These are phyloP conservation scores for Saccharum hybrid DNA, from an alignment of 202 grass and related monocot genomes.

Conservation along the genomic window DNA sequence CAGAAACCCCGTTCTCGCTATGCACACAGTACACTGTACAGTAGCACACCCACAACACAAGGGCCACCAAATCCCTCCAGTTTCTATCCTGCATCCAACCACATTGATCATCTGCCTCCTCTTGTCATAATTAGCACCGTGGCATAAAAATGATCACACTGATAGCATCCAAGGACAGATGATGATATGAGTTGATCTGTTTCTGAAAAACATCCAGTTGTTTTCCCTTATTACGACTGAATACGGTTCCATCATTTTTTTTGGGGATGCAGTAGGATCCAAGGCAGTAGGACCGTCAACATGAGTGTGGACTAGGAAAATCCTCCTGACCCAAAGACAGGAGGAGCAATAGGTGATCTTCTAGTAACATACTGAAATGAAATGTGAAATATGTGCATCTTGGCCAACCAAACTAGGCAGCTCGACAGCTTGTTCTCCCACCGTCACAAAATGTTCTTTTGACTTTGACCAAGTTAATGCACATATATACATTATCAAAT, in stretches of 20 bases:
- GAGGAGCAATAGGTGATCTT: no score
- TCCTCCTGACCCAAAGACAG: background rate
- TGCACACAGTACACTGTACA: background rate
- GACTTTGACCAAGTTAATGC: no score
- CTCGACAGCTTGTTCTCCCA: no score
- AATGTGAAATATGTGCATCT: no score
- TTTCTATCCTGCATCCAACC: background rate
- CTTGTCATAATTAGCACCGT: background rate
- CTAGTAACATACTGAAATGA: no score
- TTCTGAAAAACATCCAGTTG: background rate
- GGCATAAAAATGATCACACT: constrained; percentile 14
- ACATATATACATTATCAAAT: no score
- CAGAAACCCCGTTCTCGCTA: constrained; percentile 50
- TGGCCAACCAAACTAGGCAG: no score
- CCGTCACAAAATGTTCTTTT: no score
- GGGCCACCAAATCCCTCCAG: no score
- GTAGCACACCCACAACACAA: background rate
- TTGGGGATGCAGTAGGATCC: no score
- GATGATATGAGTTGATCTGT: background rate
- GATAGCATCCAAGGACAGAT: constrained; percentile 7
- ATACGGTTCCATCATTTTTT: constrained; percentile 5
- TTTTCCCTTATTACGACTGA: background rate
- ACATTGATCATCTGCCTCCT: background rate
- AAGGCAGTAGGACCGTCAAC: background rate
- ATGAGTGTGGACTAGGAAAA: background rate